Base-by-base conservation (phyloP, 192 early-diverging fungal genomes). In the Umbelopsis isabellina region DNA sequence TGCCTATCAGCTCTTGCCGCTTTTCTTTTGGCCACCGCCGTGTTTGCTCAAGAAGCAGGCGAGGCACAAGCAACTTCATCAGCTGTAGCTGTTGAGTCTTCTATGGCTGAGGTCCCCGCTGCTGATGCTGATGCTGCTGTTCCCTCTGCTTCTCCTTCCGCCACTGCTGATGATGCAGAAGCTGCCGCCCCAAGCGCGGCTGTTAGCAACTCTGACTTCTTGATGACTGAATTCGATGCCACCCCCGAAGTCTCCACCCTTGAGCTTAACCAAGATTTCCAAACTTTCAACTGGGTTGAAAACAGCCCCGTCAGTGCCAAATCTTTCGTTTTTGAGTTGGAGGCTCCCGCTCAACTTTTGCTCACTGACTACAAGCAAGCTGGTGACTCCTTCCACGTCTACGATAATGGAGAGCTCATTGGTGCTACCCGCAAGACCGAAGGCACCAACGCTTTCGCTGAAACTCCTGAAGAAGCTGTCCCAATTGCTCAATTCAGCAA, bases 311-410 rank as follows among this genome's bases (percentile, higher is more conserved):
- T 70, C 8, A 72, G 68, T 13, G 51, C 45, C 18, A 72, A 78
- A 37, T 20, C 68, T 16, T 78, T 70, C 37, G 52, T 70, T 25
- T 46, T 78, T 27, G 33, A 46, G 4, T 49, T 70, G 22, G 64
- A 68, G 11, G 33, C 69, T 23, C 58, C 71, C 10, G 64, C 67
- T 35, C 58, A 50, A 55, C 64, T 78, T 37, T 68, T 73, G 48
- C n/a, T 78, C 3, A 70, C 65, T 27, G 76, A 78, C 41, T 78
- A 49, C 64, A 78, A 78, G 76, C 67, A 78, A 33, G 50, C 50
- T 33, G 76, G 76, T 44, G 76, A 78, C 50, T 52, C 66, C 18
- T 78, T 78, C 58, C 53, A 69, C 5, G 22, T 78, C 35, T 78
- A 69, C 37, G 76, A 78, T 35, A 78, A 78, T 18, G 72, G 68